These are phyloP conservation scores for Colletotrichum liriopes DNA, from an alignment of 2,329 filamentous ascomycete genomes.

Conservation along the genomic window DNA sequence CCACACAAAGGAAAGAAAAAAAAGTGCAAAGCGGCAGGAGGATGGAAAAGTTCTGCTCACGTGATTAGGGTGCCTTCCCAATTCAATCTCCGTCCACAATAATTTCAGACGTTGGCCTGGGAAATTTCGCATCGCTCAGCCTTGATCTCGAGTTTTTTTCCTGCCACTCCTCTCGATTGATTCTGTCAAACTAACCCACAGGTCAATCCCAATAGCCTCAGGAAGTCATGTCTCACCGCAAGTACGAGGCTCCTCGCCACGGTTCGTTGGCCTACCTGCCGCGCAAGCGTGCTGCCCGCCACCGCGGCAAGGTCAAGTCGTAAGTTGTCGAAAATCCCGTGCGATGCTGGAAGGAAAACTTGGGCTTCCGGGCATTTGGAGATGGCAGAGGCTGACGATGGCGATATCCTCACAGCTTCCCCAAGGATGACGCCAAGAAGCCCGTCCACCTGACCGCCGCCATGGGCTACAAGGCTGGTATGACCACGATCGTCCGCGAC, in stretches of 20 bases:
- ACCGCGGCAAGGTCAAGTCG: constrained; percentile 99
- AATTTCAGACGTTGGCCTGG: too few relatives aligned
- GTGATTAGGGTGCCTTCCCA: too few relatives aligned
- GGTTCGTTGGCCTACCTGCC: constrained; percentile 92
- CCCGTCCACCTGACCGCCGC: constrained; percentile 97
- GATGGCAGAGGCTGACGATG: constrained; percentile 48
- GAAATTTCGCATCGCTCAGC: too few relatives aligned
- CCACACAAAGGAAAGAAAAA: too few relatives aligned
- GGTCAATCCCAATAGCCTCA: constrained; percentile 32
- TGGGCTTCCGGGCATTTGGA: constrained; percentile 45
- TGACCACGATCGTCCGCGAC: constrained; percentile 99
- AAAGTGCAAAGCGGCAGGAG: too few relatives aligned
- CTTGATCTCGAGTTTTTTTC: too few relatives aligned
- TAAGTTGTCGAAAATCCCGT: constrained; percentile 65
- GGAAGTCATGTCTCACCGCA: constrained; percentile 47
- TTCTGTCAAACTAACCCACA: too few relatives aligned
- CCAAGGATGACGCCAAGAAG: constrained; percentile 99
- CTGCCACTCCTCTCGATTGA: too few relatives aligned
- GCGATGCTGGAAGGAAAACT: background rate
- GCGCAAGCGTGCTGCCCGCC: constrained; percentile 92
- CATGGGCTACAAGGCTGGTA: constrained; percentile 99
- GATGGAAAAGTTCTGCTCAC: too few relatives aligned
- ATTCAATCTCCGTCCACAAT: too few relatives aligned
- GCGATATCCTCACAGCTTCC: constrained; percentile 78
- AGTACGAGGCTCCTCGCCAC: constrained; percentile 91